Evolutionary conservation across 495 filamentous ascomycete genomes (phyloP), one percentile per base, ranked within the genome.

Genomic region (Saxophila tyrrhenica): DNA sequence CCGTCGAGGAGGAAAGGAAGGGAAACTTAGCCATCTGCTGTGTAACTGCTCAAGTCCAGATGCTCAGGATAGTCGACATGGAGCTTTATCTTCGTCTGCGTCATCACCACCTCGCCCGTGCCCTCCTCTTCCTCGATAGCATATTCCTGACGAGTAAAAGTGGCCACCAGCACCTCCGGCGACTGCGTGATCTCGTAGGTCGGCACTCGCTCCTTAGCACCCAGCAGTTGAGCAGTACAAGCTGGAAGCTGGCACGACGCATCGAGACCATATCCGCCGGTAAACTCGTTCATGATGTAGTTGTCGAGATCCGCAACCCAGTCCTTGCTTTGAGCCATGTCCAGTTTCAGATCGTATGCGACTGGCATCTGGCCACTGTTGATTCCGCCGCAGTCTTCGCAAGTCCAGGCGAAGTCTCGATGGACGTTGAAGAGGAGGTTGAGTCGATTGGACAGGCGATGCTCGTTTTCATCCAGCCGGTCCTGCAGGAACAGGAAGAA

Each of bases 31-130:
- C 13, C 39, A 15, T 54, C 42, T n/a, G 25, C 42, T n/a, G 39
- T 54, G 42, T 22, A 54, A 10, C 46, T 24, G 39, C n/a, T 35
- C 39, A 54, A 22, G 38, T 54, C 42, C 22, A 54, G 51, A 2
- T 24, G 7, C 41, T 54, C 51, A 10, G 42, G 21, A 21, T 35
- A 54, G 2, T 54, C 25, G 51, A 2, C 25, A 10, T 19, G 5
- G 9, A 54, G 5, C 25, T 54, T 54, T 3, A 9, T 13, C n/a
- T 9, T 42, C 15, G n/a, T 23, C 39, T 9, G 8, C 32, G 48
- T 11, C n/a, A n/a, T n/a, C n/a, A n/a, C n/a, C 46, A 16, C 3
- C 46, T 22, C 23, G 46, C 23, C n/a, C n/a, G n/a, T n/a, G n/a
- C n/a, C n/a, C n/a, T n/a, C n/a, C n/a, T n/a, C n/a, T n/a, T n/a